Evolutionary conservation across 495 filamentous ascomycete genomes (phyloP).

Genomic region (Neurospora terricola): DNA sequence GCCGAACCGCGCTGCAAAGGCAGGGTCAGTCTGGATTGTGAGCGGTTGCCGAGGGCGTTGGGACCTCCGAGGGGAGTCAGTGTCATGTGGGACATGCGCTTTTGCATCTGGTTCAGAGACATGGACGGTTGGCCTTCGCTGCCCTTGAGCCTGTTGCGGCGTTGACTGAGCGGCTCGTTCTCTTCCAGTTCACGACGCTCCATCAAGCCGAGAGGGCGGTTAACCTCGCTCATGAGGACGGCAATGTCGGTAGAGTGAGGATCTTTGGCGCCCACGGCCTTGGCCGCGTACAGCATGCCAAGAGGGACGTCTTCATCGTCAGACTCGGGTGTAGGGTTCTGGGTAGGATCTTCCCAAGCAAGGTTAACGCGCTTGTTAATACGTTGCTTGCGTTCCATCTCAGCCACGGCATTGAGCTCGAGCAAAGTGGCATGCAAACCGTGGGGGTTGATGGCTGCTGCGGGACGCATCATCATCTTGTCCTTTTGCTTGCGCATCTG

Average conservation of each 20-base stretch:
- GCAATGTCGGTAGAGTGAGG: conserved; percentile 33
- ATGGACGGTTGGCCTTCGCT: conserved; percentile 17
- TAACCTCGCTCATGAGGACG: conserved; percentile 36
- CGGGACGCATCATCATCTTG: conserved; percentile 62
- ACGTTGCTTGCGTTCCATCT: conserved; percentile 69
- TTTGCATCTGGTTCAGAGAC: conserved; percentile 17
- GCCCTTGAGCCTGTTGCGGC: conserved; percentile 68
- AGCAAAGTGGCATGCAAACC: conserved; percentile 85
- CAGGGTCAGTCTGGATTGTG: conserved; percentile 16
- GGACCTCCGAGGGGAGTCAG: conserved; percentile 14
- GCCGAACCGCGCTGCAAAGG: conserved; percentile 7
- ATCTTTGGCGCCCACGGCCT: conserved; percentile 36
- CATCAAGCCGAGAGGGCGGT: conserved; percentile 74
- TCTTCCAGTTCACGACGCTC: conserved; percentile 80
- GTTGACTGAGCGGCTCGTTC: conserved; percentile 74
- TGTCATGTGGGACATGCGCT: conserved; percentile 34
- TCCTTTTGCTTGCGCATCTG: conserved; percentile 80
- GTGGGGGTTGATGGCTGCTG: conserved; percentile 53
- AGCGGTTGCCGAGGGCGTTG: conserved; percentile 8
- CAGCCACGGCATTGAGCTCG: conserved; percentile 81
- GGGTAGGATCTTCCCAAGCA: conserved; percentile 72
- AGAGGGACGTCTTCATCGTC: conserved; percentile 73
- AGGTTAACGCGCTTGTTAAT: conserved; percentile 66
- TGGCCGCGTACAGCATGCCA: conserved; percentile 63
- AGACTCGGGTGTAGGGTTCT: conserved; percentile 31